These are phyloP conservation scores for Clitocybe nebularis DNA, from an alignment of 1,284 basidiomycete genomes.

Conservation along the genomic window DNA sequence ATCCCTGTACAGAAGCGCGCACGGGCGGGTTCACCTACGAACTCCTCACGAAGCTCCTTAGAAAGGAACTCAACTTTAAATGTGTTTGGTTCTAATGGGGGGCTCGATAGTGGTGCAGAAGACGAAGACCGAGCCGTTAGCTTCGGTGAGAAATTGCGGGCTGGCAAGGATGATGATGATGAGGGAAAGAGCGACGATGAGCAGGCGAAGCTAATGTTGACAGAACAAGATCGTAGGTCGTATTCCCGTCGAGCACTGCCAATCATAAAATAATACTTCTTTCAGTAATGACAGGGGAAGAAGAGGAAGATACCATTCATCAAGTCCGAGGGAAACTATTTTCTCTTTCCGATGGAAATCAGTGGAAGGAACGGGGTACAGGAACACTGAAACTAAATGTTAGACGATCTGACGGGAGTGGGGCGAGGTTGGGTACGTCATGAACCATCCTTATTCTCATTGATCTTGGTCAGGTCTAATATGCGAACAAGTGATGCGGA, in stretches of 20 bases:
- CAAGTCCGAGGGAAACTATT: constrained; percentile 87
- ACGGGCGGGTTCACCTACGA: constrained; percentile 44
- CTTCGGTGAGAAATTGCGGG: constrained; percentile 64
- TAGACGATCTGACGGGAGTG: constrained; percentile 57
- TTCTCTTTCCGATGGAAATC: constrained; percentile 55
- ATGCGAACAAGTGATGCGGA: constrained; percentile 79
- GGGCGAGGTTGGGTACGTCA: constrained; percentile 70
- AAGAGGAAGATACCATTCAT: constrained; percentile 83
- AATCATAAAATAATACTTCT: constrained; percentile 5
- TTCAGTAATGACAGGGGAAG: constrained; percentile 85
- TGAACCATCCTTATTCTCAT: constrained; percentile 18
- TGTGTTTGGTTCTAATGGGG: constrained; percentile 18
- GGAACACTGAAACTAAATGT: constrained; percentile 84
- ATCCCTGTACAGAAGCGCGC: constrained; percentile 49
- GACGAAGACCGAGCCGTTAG: constrained; percentile 39
- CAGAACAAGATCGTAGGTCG: constrained; percentile 68
- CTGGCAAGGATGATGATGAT: constrained; percentile 52
- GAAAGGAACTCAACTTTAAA: constrained; percentile 33
- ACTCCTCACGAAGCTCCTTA: constrained; percentile 36
- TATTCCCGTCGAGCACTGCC: constrained; percentile 7
- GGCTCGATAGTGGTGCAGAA: constrained; percentile 27
- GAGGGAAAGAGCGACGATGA: constrained; percentile 45
- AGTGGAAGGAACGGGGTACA: constrained; percentile 89
- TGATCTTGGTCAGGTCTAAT: constrained; percentile 3
- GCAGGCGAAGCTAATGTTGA: constrained; percentile 42